Percentiles rank a stretch among this genome's conserved stretches.
phyloP scores from a whole-genome alignment of 2,329 filamentous ascomycete species.

The Aureobasidium sp. region DNA sequence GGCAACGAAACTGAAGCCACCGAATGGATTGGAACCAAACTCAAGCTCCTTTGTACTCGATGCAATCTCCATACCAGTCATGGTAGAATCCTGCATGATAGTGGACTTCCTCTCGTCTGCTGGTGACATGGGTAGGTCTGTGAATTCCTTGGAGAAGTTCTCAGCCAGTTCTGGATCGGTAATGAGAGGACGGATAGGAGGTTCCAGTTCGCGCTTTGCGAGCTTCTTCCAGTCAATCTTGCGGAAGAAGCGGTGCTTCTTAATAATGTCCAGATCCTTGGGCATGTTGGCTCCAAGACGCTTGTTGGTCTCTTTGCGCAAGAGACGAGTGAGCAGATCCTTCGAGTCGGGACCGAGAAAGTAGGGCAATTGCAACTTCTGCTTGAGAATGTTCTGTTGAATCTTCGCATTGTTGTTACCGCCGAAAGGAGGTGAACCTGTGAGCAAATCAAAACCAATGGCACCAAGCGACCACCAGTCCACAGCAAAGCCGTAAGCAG shows the following conservation, averaged over 20 bases:
- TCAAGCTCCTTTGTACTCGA: neutral
- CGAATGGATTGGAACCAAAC: conserved; percentile 38
- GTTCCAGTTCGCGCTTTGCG: conserved; percentile 69
- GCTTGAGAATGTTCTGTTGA: conserved; percentile 89
- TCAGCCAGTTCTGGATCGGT: conserved; percentile 93
- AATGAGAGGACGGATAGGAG: conserved; percentile 86
- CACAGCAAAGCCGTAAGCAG: conserved; percentile 85
- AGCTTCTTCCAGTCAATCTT: conserved; percentile 93
- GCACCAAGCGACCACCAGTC: conserved; percentile 99
- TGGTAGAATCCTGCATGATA: conserved; percentile 6
- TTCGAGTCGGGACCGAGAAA: conserved; percentile 88
- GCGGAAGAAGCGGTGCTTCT: conserved; percentile 91
- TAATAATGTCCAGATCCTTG: conserved; percentile 76
- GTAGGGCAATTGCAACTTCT: conserved; percentile 82
- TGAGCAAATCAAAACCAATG: conserved; percentile 84
- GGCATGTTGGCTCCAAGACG: conserved; percentile 81
- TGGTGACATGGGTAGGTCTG: conserved; percentile 71
- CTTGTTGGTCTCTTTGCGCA: conserved; percentile 88
- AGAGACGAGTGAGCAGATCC: conserved; percentile 78
- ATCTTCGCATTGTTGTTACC: conserved; percentile 91
- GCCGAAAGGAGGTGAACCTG: conserved; percentile 81
- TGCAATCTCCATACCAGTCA: conserved; percentile 14
- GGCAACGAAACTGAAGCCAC: conserved; percentile 46
- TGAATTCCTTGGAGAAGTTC: conserved; percentile 94
- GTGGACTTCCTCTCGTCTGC: conserved; percentile 35